phyloP scores from a whole-genome alignment of 345 rosid genomes.

The Rhodamnia rubescens region DNA sequence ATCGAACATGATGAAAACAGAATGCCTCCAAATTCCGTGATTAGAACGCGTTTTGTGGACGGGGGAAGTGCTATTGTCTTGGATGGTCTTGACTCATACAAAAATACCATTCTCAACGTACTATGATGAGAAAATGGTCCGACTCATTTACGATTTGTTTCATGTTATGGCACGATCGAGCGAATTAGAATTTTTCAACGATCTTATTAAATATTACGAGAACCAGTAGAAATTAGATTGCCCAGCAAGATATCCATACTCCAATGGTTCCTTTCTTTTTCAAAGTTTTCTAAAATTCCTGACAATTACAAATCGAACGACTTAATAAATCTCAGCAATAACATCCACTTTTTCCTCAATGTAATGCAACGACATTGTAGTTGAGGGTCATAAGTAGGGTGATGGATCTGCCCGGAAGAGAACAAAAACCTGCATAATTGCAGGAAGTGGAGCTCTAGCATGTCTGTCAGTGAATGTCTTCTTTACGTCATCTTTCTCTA shows the following conservation, averaged over 20 bases:
- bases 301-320: not conserved
- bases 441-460: not conserved
- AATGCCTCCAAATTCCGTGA: not conserved
- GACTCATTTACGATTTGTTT: not conserved
- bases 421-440: not conserved
- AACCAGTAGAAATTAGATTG: not conserved
- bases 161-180: rapidly evolving
- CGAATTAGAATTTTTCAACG: not conserved
- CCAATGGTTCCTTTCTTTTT: not conserved
- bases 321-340: not conserved
- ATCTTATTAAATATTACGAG: not conserved
- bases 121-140: too few relatives aligned
- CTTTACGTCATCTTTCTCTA: not conserved
- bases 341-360: not conserved
- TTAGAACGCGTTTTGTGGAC: not conserved
- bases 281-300: not conserved
- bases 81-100: not conserved
- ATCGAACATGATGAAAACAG: not conserved
- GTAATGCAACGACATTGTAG: not conserved
- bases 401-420: not conserved
- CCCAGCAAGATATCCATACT: not conserved
- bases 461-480: not conserved
- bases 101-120: not conserved
- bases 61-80: not conserved
- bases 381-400: not conserved